Conservation (phyloP, 208 protist species). For the Blechomonas ayalai region DNA sequence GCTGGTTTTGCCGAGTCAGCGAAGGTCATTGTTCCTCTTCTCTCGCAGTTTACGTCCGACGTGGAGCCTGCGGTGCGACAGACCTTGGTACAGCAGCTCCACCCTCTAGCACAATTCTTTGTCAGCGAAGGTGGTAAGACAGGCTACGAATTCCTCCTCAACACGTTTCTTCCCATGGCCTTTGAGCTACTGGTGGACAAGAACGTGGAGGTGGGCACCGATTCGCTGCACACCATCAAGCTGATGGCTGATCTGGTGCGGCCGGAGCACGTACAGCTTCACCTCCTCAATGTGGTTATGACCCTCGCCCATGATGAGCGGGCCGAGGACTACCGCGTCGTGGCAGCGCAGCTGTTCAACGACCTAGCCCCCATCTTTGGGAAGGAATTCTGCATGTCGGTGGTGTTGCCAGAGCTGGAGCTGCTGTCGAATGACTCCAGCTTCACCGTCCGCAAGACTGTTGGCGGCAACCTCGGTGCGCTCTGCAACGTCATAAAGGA, state of each 20-base stretch:
- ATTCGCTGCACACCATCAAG: slow-evolving; percentile 76
- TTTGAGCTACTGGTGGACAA: slow-evolving; percentile 94
- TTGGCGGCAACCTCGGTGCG: slow-evolving; percentile 71
- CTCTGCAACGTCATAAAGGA: slow-evolving; percentile 48
- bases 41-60: slow-evolving; percentile 83
- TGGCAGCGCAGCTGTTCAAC: slow-evolving; percentile 87
- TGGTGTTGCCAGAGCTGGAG: slow-evolving; percentile 80
- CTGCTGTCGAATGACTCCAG: slow-evolving; percentile 85
- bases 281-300: slow-evolving; percentile 86
- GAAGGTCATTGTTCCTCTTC: slow-evolving; percentile 73
- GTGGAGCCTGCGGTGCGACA: slow-evolving; percentile 88
- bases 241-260: slow-evolving; percentile 79
- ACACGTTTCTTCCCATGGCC: slow-evolving; percentile 83
- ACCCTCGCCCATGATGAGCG: slow-evolving; percentile 91
- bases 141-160: slow-evolving; percentile 80
- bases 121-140: slow-evolving; percentile 65
- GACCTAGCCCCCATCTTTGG: slow-evolving; percentile 79
- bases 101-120: slow-evolving; percentile 67
- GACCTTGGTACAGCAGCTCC: slow-evolving; percentile 87
- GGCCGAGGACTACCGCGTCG: slow-evolving; percentile 92
- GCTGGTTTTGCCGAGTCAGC: slow-evolving; percentile 80
- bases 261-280: slow-evolving; percentile 72
- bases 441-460: slow-evolving; percentile 85
- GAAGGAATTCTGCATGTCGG: slow-evolving; percentile 39
- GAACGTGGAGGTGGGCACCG: slow-evolving; percentile 88